Base-by-base conservation (phyloP, 306 rosid genomes). In the Glycine soja region DNA sequence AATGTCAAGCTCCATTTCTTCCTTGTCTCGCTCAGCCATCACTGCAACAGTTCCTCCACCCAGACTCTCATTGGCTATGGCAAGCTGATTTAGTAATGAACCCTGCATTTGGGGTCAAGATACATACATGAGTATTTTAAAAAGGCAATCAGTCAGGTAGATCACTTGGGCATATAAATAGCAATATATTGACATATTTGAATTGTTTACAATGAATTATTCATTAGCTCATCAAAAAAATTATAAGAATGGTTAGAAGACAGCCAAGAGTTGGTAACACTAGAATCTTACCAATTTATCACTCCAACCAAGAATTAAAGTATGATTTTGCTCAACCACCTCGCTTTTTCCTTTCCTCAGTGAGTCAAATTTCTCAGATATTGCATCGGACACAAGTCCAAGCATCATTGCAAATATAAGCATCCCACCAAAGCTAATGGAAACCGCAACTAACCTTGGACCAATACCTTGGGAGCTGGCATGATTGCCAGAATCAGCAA, bases 321-420 rank as follows among this genome's bases (percentile, higher is more conserved):
- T 94, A 87, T 94, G 98, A 62, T 89, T 88, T 81, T 88, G 89
- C 88, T 90, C 95, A 66, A 94, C 95, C 63, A 94, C 98, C 89
- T 92, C 91, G 77, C 98, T 94, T 88, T 86, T 92, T 76, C 98
- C 98, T 86, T 94, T 94, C 84, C 97, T 92, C 80, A 94, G 85
- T 1, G 98, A 94, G 81, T 94, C 98, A 56, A 94, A 91, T 84
- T 92, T 94, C 88, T 90, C 97, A 19, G 95, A 92, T 80, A 94
- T 94, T 66, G 97, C 85, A 85, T 94, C 98, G 11, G 98, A 92
- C 51, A 94, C 98, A 67, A 94, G 95, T 56, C 98, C 98, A 85
- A 92, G 98, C 98, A 94, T 90, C 97, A 94, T 94, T 73, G 98
- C 98, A 87, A 94, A 94, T 77, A 94, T 88, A 79, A 92, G 95